These are phyloP conservation scores for Russula sp. DNA, from an alignment of 768 basidiomycete species.

Conservation along the genomic window DNA sequence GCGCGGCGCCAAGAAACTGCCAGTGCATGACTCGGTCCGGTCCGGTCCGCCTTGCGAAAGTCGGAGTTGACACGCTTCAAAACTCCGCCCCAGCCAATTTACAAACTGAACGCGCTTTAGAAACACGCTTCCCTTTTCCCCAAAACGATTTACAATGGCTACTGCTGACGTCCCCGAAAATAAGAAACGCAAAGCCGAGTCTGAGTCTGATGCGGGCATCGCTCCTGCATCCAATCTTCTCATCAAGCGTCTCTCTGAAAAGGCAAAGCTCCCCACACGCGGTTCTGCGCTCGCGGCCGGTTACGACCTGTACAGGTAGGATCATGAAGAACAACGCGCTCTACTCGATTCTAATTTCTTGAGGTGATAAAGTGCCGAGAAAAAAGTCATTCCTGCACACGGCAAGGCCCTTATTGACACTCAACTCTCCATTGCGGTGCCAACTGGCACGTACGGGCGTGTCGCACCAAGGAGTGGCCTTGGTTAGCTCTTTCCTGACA, in stretches of 20 bases:
- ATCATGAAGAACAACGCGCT: constrained; percentile 1
- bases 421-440: constrained; percentile 91
- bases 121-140: constrained; percentile 2
- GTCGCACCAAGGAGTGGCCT: constrained; percentile 95
- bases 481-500: constrained; percentile 46
- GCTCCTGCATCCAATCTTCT: constrained; percentile 56
- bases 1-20: not conserved
- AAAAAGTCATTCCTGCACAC: constrained; percentile 76
- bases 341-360: not conserved
- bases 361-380: constrained; percentile 63
- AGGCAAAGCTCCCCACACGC: constrained; percentile 80
- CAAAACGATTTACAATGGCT: constrained; percentile 12
- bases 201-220: constrained; percentile 34
- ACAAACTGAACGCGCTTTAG: not conserved
- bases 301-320: constrained; percentile 93
- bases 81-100: constrained; percentile 17
- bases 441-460: constrained; percentile 90
- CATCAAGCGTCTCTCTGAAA: constrained; percentile 80
- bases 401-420: constrained; percentile 93
- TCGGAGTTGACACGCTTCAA: constrained; percentile 27
- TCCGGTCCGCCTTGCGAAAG: not conserved
- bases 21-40: not conserved
- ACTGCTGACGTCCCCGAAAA: constrained; percentile 21
- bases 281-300: constrained; percentile 88
- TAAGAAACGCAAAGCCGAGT: constrained; percentile 63